Conservation (phyloP, 179 eudicot species). For the Gypsophila paniculata region DNA sequence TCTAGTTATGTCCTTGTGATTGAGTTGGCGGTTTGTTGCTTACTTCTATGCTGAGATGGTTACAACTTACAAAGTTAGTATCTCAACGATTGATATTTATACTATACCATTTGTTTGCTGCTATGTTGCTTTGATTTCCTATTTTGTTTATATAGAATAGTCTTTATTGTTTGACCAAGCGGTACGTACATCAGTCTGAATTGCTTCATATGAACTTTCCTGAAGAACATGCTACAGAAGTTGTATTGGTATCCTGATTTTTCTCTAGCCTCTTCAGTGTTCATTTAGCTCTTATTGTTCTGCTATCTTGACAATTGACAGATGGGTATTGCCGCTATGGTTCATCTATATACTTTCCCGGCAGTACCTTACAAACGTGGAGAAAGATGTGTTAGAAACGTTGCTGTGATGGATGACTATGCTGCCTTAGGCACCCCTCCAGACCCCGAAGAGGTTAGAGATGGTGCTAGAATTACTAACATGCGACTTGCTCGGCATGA, state of each 20-base stretch:
- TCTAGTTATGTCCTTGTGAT: not conserved
- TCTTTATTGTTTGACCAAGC: not conserved
- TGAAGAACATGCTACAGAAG: not conserved
- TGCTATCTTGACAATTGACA: slow-evolving; percentile 26
- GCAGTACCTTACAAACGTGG: slow-evolving; percentile 92
- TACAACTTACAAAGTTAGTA: not conserved
- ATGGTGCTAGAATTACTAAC: slow-evolving; percentile 57
- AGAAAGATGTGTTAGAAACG: slow-evolving; percentile 88
- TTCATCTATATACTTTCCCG: slow-evolving; percentile 88
- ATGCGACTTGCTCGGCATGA: slow-evolving; percentile 45
- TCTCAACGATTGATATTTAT: not conserved
- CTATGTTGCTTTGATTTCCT: not conserved
- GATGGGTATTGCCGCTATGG: slow-evolving; percentile 98
- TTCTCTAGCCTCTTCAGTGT: not conserved
- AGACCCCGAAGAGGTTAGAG: slow-evolving; percentile 88
- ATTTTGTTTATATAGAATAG: not conserved
- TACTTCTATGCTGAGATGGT: not conserved
- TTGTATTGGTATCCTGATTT: not conserved
- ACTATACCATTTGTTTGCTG: too few species aligned
- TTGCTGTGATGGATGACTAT: slow-evolving; percentile 86
- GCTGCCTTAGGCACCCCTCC: slow-evolving; percentile 82
- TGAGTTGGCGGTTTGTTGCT: slow-evolving; percentile 35
- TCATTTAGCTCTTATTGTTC: slow-evolving; percentile 15
- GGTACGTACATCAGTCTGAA: not conserved
- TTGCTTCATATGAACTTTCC: not conserved